Evolutionary conservation across 768 basidiomycete genomes (phyloP), one percentile per base, ranked within the genome.

Genomic region (Pulveroboletus sp.): DNA sequence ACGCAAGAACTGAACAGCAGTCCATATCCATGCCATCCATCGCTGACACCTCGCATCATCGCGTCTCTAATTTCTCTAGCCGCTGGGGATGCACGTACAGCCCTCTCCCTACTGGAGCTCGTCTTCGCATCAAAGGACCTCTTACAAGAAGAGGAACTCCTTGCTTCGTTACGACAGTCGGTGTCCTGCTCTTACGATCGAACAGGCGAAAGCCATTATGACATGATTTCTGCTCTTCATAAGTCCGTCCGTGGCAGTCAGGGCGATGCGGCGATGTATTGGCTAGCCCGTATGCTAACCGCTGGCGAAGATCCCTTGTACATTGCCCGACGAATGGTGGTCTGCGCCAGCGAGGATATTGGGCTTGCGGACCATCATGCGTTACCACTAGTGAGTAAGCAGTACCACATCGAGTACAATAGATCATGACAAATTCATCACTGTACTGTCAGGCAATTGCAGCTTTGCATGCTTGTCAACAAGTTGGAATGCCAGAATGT

Each of bases 271-370:
- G 90, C 90, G 6, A 69, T 92, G 73, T 94, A 93, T 63, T 94
- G 90, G 89, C 74, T 94, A 19, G 89, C 90, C 10, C 78, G 87
- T 42, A 91, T 91, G 90, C 72, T 91, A 29, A 77, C 73, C 31
- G 84, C 79, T 23, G 90, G 89, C 17, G 90, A 91, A 63, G 90
- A 93, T 65, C 87, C 90, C 4, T 57, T 90, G 40, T 93, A 79
- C 57, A 77, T 91, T 49, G 84, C 82, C 6, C 73, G 88, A 31
- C 74, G 88, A 45, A 78, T 90, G 73, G 73, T 87, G 5, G 86
- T 90, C 7, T 82, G 87, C 56, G 90, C 91, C 3, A 88, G 87
- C 53, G 91, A 94, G 65, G 91, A 94, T 61, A 79, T 94, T 34
- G 90, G 91, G 1, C 69, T 90, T 7, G 90, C 89, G 23, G 87